phyloP scores from a whole-genome alignment of 2,329 filamentous ascomycete species.

The Arthroderma sp. region DNA sequence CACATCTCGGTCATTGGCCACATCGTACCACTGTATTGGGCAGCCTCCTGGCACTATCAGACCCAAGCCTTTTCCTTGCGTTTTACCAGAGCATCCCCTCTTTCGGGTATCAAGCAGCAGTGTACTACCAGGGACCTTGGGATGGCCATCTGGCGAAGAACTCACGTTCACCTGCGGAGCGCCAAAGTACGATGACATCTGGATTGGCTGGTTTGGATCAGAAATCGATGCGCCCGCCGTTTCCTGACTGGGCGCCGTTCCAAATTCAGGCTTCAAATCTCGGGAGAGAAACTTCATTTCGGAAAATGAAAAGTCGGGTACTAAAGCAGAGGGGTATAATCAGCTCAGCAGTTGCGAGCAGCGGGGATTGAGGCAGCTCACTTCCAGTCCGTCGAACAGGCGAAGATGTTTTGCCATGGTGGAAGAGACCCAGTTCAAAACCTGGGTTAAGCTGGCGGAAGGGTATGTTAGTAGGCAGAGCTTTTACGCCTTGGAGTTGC shows the following conservation, averaged over 20 bases:
- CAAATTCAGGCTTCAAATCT: background rate
- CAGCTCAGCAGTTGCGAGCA: background rate
- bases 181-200: constrained; percentile 5
- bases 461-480: constrained; percentile 3
- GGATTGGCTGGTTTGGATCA: background rate
- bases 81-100: background rate
- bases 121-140: background rate
- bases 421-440: constrained; percentile 25
- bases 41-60: background rate
- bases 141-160: background rate
- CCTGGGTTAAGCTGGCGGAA: constrained; percentile 24
- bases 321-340: constrained; percentile 19
- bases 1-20: background rate
- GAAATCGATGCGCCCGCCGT: background rate
- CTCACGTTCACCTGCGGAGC: background rate
- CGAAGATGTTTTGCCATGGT: constrained; percentile 23
- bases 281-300: constrained; percentile 35
- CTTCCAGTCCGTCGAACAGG: constrained; percentile 15
- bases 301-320: constrained; percentile 42
- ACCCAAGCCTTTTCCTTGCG: background rate
- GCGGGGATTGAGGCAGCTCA: constrained; percentile 4
- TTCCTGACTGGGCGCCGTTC: background rate
- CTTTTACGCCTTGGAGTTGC: constrained; percentile 1
- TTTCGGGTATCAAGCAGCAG: background rate
- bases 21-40: background rate